Base-by-base conservation (phyloP, 306 rosid genomes). In the Aeschynomene evenia region DNA sequence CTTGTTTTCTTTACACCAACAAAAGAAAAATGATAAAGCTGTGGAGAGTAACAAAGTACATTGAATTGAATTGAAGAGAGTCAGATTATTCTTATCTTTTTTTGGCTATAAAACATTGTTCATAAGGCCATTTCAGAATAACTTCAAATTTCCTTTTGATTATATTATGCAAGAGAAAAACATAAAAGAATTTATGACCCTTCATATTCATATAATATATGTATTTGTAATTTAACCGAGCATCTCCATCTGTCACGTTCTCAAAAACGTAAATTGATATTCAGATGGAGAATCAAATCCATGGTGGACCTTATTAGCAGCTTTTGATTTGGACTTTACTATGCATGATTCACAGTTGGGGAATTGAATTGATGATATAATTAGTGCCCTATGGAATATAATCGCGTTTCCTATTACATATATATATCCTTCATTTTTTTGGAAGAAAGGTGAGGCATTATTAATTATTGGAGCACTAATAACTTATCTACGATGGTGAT, bases 391-490 rank as follows among this genome's bases (percentile, higher is more conserved):
- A 28, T 76, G 21, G 77, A 65, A 51, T 40, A n/a, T n/a, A n/a
- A n/a, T n/a, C n/a, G n/a, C 19, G 18, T 34, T 53, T 48, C 65
- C 55, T 49, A 58, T 56, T 72, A 28, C 62, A 52, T 65, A 28
- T 72, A 28, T 56, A 52, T 65, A 28, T 67, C 20, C 58, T 21
- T 67, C 33, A 40, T 39, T 1, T 40, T 51, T 37, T 24, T 28
- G 48, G 14, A 34, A 40, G 45, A n/a, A n/a, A n/a, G 49, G 16
- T 13, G 18, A 57, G 37, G 65, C 43, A 61, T 79, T 63, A 24
- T 73, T 69, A 70, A 61, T 79, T 63, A 24, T 73, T 69, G 73
- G 62, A 67, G 68, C 77, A 69, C 72, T 66, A 61, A 74, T 66
- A 61, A 74, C 77, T 24, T 52, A 45, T 48, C 60, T 23, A 63